Base-by-base conservation (phyloP, 2,329 filamentous ascomycete species). In the Clarireedia monteithiana region DNA sequence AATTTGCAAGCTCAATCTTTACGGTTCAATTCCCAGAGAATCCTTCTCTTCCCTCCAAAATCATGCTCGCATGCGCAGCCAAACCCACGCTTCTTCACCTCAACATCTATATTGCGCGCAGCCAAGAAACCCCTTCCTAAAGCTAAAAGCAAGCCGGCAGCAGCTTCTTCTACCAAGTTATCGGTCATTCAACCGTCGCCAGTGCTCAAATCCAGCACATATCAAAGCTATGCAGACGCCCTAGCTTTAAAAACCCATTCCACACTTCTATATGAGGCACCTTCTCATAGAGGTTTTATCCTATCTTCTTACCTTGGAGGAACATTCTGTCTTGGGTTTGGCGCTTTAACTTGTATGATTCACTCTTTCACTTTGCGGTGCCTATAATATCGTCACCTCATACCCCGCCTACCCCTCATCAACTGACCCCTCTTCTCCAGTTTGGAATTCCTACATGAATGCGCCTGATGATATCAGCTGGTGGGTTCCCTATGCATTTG, bases 211-310 rank as follows among this genome's bases (percentile, higher is more conserved):
- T 46, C 17, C 3, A 47, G 55, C 61, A 63, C 36, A 60, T 71
- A 56, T 66, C 75, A 72, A 63, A 74, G 71, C 53, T 83, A 78
- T 70, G 75, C 77, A 64, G 77, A 77, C n/a, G 63, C 56, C 58
- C 75, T 89, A 39, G 78, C 81, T 14, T 72, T 74, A 57, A 79
- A 81, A 60, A 66, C 75, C n/a, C 71, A 75, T 1, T 75, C 79
- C 5, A 82, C 85, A 6, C 70, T 80, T 3, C 74, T 89, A 45
- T 89, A 87, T 73, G 75, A 84, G 64, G 78, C 80, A 1, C 82
- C 82, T 14, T 82, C 83, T 1, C 84, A 88, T 64, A 78, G 79
- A 56, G 76, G 77, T 70, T 86, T 84, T 68, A 77, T 85, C 59
- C 66, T 80, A 62, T 79, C 80, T 47, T 81, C 81, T 66, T 84